Conservation (phyloP, 2,329 filamentous ascomycete species). For the Pseudocercospora fijiensis region DNA sequence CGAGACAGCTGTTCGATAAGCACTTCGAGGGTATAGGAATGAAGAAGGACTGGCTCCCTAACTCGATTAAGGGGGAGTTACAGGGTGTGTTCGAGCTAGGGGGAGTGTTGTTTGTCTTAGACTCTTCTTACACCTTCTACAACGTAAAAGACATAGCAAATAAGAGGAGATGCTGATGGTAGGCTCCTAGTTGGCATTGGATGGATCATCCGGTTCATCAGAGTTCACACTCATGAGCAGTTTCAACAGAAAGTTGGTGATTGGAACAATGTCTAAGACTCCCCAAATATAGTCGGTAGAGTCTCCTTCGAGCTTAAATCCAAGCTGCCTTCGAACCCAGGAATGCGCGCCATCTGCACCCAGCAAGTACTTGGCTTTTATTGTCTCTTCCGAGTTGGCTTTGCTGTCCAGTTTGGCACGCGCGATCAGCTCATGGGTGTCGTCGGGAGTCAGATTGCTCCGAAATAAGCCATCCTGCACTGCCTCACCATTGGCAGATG, state of each 20-base stretch:
- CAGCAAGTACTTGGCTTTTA: constrained; percentile 64
- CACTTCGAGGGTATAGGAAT: no score
- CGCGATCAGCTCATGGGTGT: constrained; percentile 22
- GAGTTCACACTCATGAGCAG: background rate
- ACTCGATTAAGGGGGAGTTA: no score
- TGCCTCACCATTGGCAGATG: constrained; percentile 35
- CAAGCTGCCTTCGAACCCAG: constrained; percentile 57
- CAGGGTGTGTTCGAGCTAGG: no score
- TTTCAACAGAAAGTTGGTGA: constrained; percentile 40
- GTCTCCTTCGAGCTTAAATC: constrained; percentile 32
- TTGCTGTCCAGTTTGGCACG: constrained; percentile 13
- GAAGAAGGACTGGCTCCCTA: no score
- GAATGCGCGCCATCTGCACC: constrained; percentile 74
- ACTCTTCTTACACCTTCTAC: background rate
- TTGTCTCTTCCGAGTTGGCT: constrained; percentile 33
- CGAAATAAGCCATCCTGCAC: constrained; percentile 57
- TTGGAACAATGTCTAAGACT: constrained; percentile 33
- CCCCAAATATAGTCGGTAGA: constrained; percentile 35
- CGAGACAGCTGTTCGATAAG: background rate
- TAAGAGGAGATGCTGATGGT: background rate
- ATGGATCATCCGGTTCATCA: background rate
- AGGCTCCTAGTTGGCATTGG: background rate
- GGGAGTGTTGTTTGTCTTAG: background rate
- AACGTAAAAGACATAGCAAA: background rate
- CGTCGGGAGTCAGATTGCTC: constrained; percentile 48